A percentile compares a stretch with the other conserved stretches of the same genome.
Evolutionary conservation across 768 basidiomycete genomes (phyloP).

Genomic region (Suillus fuscotomentosus): DNA sequence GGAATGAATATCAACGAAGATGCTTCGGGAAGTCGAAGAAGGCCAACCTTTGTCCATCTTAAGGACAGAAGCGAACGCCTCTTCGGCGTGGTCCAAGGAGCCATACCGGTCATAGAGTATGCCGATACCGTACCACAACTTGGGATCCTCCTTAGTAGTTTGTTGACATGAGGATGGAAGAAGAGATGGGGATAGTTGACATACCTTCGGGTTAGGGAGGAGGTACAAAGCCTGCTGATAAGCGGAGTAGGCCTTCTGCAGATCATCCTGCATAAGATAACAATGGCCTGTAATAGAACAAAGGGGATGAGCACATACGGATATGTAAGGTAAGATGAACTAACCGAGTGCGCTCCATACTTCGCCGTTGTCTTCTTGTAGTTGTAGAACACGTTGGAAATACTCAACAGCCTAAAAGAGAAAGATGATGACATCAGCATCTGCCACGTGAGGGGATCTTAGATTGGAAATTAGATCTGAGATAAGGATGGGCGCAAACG

Average conservation of each 20-base stretch:
- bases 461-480: slow-evolving; percentile 17
- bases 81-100: slow-evolving; percentile 97
- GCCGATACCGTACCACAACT: slow-evolving; percentile 99
- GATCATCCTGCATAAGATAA: slow-evolving; percentile 98
- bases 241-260: slow-evolving; percentile 97
- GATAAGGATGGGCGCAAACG: slow-evolving; percentile 11
- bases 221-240: slow-evolving; percentile 98
- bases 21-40: background rate
- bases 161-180: slow-evolving; percentile 10
- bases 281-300: slow-evolving; percentile 69
- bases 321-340: slow-evolving; percentile 25
- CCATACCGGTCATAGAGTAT: slow-evolving; percentile 99
- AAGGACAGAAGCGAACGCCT: slow-evolving; percentile 94
- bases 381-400: slow-evolving; percentile 87
- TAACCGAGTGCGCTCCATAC: slow-evolving; percentile 95
- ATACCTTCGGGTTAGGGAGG: slow-evolving; percentile 91
- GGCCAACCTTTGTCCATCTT: slow-evolving; percentile 91
- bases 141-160: slow-evolving; percentile 77
- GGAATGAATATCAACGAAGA: slow-evolving; percentile 26
- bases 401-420: slow-evolving; percentile 84
- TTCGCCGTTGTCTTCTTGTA: slow-evolving; percentile 97
- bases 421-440: slow-evolving; percentile 29
- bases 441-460: slow-evolving; percentile 27
- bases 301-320: slow-evolving; percentile 13
- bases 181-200: slow-evolving; percentile 10